Evolutionary conservation across 225 moss, liverwort and hornwort genomes (phyloP), one percentile per base, ranked within the genome.

Genomic region (Lunularia cruciata): DNA sequence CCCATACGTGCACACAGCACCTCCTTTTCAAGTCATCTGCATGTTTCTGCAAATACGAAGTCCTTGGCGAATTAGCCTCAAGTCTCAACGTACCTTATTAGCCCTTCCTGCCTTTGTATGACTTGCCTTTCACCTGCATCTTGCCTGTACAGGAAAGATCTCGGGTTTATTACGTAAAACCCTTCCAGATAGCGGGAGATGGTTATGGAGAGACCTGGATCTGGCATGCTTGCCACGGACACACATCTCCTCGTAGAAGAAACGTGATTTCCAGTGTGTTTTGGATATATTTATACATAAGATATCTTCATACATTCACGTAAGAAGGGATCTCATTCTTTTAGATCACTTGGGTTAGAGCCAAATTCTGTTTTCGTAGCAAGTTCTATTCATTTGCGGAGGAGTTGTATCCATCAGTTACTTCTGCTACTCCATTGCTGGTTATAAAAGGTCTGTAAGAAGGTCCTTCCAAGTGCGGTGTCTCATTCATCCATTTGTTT

Each of bases 111-210:
- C 43, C 11, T 43, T 43, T 43, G 43, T 43, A 43, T 43, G 43
- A 4, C 39, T 38, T 4, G 25, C 22, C n/a, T 40, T 61, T 61
- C 26, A 20, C 25, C 25, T 11, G 16, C 11, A 10, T 8, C 10
- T 3, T 36, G 6, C 0, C 11, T 11, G 9, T 60, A 40, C 40
- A 61, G 61, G 40, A 2, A 40, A 39, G 20, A 25, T 61, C 39
- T 61, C 39, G 39, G 61, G 61, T 40, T 61, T 15, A 39, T 39
- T 23, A 22, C 22, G n/a, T n/a, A n/a, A 61, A 25, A 40, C 61
- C 61, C 39, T 3, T 35, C 34, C 26, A 25, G 25, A 23, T 22
- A 40, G 9, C n/a, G 12, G 36, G 23, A 25, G 22, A 23, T 60
- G 13, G 39, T 38, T 26, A 25, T 39, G 61, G 39, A n/a, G 39